A percentile compares a stretch with the other conserved stretches of the same genome.
These are phyloP conservation scores for Mallotus repandus DNA, from an alignment of 441 rosid genomes.

Conservation along the genomic window DNA sequence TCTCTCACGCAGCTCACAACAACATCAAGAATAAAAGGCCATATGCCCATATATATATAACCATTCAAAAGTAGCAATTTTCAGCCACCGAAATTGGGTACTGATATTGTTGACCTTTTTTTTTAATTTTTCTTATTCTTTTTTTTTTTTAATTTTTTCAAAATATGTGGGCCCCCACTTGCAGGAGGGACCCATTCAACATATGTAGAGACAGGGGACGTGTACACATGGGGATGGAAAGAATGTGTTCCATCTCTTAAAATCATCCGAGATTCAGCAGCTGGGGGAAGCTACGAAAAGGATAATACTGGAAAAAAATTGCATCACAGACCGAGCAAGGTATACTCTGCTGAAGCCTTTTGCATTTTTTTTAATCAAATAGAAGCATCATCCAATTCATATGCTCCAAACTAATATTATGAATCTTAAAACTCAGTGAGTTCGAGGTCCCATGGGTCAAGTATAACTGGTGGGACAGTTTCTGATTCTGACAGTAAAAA, in stretches of 20 bases:
- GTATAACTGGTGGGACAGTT: conserved; percentile 25
- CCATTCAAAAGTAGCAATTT: too few relatives aligned
- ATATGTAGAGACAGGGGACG: conserved; percentile 58
- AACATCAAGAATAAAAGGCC: too few relatives aligned
- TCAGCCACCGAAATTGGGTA: too few relatives aligned
- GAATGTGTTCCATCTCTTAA: conserved; percentile 87
- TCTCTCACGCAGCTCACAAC: too few relatives aligned
- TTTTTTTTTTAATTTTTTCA: too few relatives aligned
- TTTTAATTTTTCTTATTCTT: too few relatives aligned
- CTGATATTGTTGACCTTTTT: too few relatives aligned
- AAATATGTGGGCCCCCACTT: too few relatives aligned
- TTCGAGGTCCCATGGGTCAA: conserved; percentile 43
- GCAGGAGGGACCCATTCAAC: too few relatives aligned
- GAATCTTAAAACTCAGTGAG: conserved; percentile 28
- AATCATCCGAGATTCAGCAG: conserved; percentile 36
- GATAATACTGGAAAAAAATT: conserved; percentile 43
- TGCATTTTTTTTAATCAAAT: neutral
- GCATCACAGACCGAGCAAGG: conserved; percentile 54
- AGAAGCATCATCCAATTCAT: neutral
- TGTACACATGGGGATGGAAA: conserved; percentile 96
- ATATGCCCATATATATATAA: too few relatives aligned
- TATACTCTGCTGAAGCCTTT: conserved; percentile 20
- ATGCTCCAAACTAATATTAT: conserved; percentile 9
- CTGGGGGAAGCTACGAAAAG: conserved; percentile 42
- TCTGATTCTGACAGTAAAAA: conserved; percentile 38